phyloP scores from a whole-genome alignment of 345 rosid species.

The Ricinus communis region DNA sequence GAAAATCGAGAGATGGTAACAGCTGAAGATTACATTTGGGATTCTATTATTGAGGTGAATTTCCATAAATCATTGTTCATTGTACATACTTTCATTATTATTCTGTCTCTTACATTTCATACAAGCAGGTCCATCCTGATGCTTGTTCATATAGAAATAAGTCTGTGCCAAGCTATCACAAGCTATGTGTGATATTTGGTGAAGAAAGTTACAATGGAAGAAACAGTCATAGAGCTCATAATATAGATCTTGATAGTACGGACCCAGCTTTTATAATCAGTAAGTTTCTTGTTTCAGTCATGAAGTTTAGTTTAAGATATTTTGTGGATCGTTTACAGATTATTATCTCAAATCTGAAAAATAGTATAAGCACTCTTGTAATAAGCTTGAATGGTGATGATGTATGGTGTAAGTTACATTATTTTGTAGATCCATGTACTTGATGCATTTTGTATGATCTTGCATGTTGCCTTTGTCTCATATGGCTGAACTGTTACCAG shows the following conservation, averaged over 20 bases:
- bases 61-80: conserved; percentile 6
- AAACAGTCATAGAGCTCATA: conserved; percentile 15
- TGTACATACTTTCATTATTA: not conserved
- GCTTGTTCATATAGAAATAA: conserved; percentile 35
- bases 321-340: conserved; percentile 6
- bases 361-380: not conserved
- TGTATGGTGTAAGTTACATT: not conserved
- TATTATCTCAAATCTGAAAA: not conserved
- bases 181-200: conserved; percentile 47
- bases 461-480: too few species aligned
- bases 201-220: conserved; percentile 37
- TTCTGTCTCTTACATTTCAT: conserved; percentile 13
- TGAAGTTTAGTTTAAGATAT: conserved; percentile 17
- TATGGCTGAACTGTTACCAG: not conserved
- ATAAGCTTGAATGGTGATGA: not conserved
- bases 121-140: conserved; percentile 40
- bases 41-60: conserved; percentile 37
- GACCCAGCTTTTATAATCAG: conserved; percentile 29
- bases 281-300: conserved; percentile 28
- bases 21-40: conserved; percentile 46
- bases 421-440: not conserved
- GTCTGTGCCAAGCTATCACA: conserved; percentile 44
- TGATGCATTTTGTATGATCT: conserved; percentile 3
- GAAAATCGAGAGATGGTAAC: conserved; percentile 39
- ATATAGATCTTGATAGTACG: conserved; percentile 20